Conservation (phyloP, 352 stramenopile genomes). For the Pythium phragmitis region DNA sequence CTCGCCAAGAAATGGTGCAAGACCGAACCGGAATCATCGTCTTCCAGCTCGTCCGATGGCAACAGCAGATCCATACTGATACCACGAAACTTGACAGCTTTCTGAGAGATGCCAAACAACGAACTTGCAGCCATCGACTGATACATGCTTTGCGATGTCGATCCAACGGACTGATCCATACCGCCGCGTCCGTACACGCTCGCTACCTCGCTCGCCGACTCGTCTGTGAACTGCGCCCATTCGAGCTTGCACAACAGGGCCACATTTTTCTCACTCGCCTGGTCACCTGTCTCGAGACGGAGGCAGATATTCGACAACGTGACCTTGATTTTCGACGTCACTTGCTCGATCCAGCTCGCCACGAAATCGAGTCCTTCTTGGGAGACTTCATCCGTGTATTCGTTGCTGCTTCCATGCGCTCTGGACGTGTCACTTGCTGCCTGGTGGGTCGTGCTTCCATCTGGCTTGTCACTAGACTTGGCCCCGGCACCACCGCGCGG, state of each 20-base stretch:
- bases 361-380: constrained; percentile 90
- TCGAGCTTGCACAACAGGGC: constrained; percentile 72
- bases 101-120: constrained; percentile 83
- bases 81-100: constrained; percentile 81
- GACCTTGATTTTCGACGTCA: constrained; percentile 90
- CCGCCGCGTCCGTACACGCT: constrained; percentile 55
- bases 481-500: neutral
- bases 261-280: constrained; percentile 58
- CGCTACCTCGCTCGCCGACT: constrained; percentile 74
- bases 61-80: constrained; percentile 81
- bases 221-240: constrained; percentile 84
- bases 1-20: constrained; percentile 63
- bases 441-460: neutral
- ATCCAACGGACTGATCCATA: constrained; percentile 10
- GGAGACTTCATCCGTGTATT: constrained; percentile 74
- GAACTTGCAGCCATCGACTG: constrained; percentile 82
- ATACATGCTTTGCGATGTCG: constrained; percentile 34
- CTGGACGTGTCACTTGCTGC: neutral
- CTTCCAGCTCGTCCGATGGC: constrained; percentile 45
- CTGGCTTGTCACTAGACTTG: neutral
- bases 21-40: constrained; percentile 31
- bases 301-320: constrained; percentile 86
- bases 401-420: constrained; percentile 17
- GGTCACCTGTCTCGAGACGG: constrained; percentile 62
- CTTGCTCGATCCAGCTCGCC: constrained; percentile 88